Conservation (phyloP, 352 stramenopile genomes). For the Phytophthora tentaculata region DNA sequence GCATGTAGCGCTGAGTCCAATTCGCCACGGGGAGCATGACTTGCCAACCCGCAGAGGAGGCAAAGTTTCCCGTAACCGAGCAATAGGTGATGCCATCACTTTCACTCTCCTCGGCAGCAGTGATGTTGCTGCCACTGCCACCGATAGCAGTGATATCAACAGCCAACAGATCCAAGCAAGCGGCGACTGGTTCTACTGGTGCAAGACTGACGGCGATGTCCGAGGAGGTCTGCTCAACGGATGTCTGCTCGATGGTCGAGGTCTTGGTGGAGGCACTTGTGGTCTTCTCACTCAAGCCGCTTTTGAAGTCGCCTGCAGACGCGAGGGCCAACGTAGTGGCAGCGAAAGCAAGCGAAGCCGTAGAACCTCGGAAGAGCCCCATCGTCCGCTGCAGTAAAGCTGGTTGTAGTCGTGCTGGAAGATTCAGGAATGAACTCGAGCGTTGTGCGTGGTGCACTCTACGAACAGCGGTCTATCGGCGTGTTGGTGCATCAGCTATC, state of each 20-base stretch:
- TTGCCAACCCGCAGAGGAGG: slow-evolving; percentile 28
- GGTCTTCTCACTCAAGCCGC: slow-evolving; percentile 6
- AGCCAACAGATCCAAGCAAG: slow-evolving; percentile 32
- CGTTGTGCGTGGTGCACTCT: slow-evolving; percentile 6
- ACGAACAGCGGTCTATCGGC: slow-evolving; percentile 14
- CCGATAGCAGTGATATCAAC: slow-evolving; percentile 37
- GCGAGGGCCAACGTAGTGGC: slow-evolving; percentile 1
- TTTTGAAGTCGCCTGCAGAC: slow-evolving; percentile 16
- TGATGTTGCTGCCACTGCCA: slow-evolving; percentile 38
- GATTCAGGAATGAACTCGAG: slow-evolving; percentile 16
- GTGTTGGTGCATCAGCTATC: slow-evolving; percentile 20
- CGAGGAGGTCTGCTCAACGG: slow-evolving; percentile 12
- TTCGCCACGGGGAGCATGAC: slow-evolving; percentile 43
- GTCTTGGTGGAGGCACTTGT: slow-evolving; percentile 2
- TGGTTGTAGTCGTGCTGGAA: slow-evolving; percentile 4
- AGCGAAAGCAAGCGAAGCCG: neutral
- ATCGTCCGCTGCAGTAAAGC: slow-evolving; percentile 7
- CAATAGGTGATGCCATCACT: slow-evolving; percentile 41
- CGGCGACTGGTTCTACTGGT: slow-evolving; percentile 25
- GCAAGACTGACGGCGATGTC: slow-evolving; percentile 27
- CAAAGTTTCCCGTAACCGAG: slow-evolving; percentile 31
- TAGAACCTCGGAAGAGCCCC: slow-evolving; percentile 7
- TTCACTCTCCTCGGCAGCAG: slow-evolving; percentile 25
- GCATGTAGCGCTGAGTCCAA: slow-evolving; percentile 55
- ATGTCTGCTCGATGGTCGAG: slow-evolving; percentile 7